Percentiles rank a stretch among this genome's conserved stretches.
Conservation (phyloP, 345 rosid genomes). For the Populus euphratica region DNA sequence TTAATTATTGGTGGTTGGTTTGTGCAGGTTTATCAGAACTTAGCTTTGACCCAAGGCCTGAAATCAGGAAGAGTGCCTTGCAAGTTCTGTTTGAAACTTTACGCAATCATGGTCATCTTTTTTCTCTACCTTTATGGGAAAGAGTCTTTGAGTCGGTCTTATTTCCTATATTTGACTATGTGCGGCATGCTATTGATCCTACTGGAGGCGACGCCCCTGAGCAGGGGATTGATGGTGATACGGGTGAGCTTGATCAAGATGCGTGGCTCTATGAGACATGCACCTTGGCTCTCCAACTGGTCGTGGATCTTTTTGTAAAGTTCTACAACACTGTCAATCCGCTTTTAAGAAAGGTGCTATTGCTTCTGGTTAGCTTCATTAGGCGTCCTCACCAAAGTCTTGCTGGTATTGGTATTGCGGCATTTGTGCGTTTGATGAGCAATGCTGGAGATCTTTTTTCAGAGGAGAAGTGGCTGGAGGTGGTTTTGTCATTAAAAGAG, state of each 20-base stretch:
- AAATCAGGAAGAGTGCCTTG: constrained; percentile 90
- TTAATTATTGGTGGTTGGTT: background rate
- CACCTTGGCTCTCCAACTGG: constrained; percentile 95
- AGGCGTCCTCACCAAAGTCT: constrained; percentile 98
- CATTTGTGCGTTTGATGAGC: constrained; percentile 96
- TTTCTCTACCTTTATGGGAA: constrained; percentile 84
- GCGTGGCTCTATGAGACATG: constrained; percentile 99
- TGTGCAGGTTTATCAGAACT: constrained; percentile 93
- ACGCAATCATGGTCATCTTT: constrained; percentile 92
- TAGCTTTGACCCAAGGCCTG: constrained; percentile 97
- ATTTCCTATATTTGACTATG: constrained; percentile 97
- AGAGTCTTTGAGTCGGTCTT: constrained; percentile 83
- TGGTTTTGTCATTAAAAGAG: constrained; percentile 78
- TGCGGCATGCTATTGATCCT: constrained; percentile 97
- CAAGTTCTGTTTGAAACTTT: constrained; percentile 88
- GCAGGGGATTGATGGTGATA: constrained; percentile 53
- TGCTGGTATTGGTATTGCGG: constrained; percentile 97
- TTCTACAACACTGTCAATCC: constrained; percentile 92
- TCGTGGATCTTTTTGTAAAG: constrained; percentile 96
- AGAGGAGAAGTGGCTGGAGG: constrained; percentile 92
- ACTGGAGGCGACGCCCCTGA: constrained; percentile 64
- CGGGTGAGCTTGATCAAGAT: constrained; percentile 85
- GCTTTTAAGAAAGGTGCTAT: constrained; percentile 73
- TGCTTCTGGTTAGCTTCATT: constrained; percentile 83
- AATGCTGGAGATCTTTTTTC: constrained; percentile 86